Percentiles rank a stretch among this genome's conserved stretches.
phyloP scores from a whole-genome alignment of 768 basidiomycete genomes.

The Glaciozyma antarctica region DNA sequence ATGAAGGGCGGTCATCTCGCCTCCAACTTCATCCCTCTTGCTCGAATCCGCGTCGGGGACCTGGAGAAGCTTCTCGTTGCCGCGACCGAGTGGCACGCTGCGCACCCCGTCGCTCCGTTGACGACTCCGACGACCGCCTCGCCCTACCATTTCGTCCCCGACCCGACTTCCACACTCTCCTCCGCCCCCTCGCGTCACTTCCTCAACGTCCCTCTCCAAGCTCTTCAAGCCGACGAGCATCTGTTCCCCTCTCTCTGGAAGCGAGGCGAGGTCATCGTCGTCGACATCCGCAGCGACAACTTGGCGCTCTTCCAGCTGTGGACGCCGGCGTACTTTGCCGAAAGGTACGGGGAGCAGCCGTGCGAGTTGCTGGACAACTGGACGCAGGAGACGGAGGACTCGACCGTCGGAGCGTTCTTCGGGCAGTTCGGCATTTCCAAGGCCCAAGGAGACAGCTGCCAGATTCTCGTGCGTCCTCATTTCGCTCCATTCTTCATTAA shows the following conservation, averaged over 20 bases:
- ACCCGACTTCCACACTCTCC: slow-evolving; percentile 1
- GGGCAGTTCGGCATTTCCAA: slow-evolving; percentile 1
- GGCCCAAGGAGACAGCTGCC: not conserved
- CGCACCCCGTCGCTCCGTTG: slow-evolving; percentile 1
- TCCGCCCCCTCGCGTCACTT: slow-evolving; percentile 3
- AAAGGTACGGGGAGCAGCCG: not conserved
- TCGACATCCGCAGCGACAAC: slow-evolving; percentile 4
- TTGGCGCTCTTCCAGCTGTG: slow-evolving; percentile 6
- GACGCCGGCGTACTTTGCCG: slow-evolving; percentile 11
- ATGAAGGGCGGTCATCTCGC: too few species aligned
- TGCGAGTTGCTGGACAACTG: slow-evolving; percentile 19
- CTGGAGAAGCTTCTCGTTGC: slow-evolving; percentile 2
- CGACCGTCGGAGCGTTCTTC: slow-evolving; percentile 13
- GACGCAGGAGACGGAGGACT: not conserved
- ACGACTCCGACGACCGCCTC: slow-evolving; percentile 1
- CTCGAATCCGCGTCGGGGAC: not conserved
- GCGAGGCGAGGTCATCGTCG: slow-evolving; percentile 10
- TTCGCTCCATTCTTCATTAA: too few species aligned
- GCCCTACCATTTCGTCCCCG: slow-evolving; percentile 5
- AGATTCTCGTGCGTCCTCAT: not conserved
- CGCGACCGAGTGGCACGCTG: not conserved
- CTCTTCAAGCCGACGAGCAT: slow-evolving; percentile 7
- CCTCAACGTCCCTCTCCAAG: not conserved
- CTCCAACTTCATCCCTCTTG: slow-evolving; percentile 15
- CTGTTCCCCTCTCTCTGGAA: slow-evolving; percentile 25